Evolutionary conservation across 2,329 filamentous ascomycete genomes (phyloP), one percentile per base, ranked within the genome.

Genomic region (Neonectria faginata): DNA sequence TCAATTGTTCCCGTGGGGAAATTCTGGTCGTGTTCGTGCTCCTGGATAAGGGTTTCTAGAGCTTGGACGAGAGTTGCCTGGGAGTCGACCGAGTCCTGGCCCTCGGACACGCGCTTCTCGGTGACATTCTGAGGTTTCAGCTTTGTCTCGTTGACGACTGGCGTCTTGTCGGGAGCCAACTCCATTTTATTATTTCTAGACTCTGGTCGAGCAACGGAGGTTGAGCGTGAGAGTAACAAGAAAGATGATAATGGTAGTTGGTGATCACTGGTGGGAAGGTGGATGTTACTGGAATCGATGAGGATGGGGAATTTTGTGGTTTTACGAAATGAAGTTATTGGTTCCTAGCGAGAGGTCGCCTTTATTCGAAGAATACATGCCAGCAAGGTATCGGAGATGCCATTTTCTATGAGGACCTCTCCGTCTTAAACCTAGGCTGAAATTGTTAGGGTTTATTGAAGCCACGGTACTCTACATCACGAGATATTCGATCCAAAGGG

Each of bases 11-110:
- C 65, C 27, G 77, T 73, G 0, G 82, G 81, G 58, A 85, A 85
- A 73, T 85, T 85, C 36, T 81, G 82, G 57, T 85, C 83, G 29
- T 78, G 74, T 44, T 80, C 77, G 66, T 84, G 79, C 22, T 83
- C 78, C 9, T 76, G 68, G 18, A 83, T 66, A 8, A 84, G 67
- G 6, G 12, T 44, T 44, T 64, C 22, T 2, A 76, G 64, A 6
- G 55, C 52, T 2, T 60, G 33, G 3, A 47, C 33, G 2, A 70
- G 54, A 29, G 11, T 20, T 7, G 29, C 27, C 16, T 64, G 39
- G 6, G 58, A 52, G 25, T 41, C 39, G 2, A 50, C 27, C 3
- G 47, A 50, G n/a, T 50, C 47, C 11, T 20, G 3, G n/a, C 16
- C 4, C 9, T 33, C 47, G 4, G 25, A 33, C 11, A 7, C 16